Evolutionary conservation across 1,139 yeast species (phyloP), one percentile per base, ranked within the genome.

Genomic region (Candida dubliniensis): DNA sequence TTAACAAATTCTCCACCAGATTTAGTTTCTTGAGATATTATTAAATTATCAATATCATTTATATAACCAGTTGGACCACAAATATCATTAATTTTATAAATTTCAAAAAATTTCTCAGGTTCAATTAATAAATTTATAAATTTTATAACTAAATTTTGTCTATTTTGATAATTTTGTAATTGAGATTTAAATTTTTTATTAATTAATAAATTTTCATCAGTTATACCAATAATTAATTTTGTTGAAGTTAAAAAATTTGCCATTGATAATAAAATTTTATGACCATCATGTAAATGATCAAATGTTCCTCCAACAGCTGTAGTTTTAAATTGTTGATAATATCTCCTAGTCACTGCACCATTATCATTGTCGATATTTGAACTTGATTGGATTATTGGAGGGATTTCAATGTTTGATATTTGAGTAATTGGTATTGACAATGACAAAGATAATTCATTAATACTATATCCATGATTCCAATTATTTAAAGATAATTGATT

Each of bases 231-330:
- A 43, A 93, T 85, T 10, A 93, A 67, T 23, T 64, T 67, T 3
- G 62, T 55, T 5, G 65, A 57, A 0, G 95, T 74, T 11, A 88
- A 53, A 57, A 82, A 90, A 0, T 83, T 80, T 0, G 95, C 76
- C 53, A 88, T 71, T 0, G 96, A 84, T 8, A 95, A 69, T 15
- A 95, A 68, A 27, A 93, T 83, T 61, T 87, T 89, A 64, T 95
- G 99, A 0, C 99, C 99, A 58, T 87, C 96, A 57, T 95, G 99
- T 32, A 95, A 60, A 64, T 95, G 98, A 60, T 95, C 99, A 67
- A 95, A 95, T 0, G 99, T 95, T 0, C 99, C 99, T 0, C 99
- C 99, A 1, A 91, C 83, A 0, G 95, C 95, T 11, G 56, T 53
- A 10, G 52, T 51, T n/a, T 30, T 13, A 26, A 48, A 51, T 23